Percentiles rank a stretch among this genome's conserved stretches.
Conservation (phyloP, 2,329 filamentous ascomycete genomes). For the Pseudocercospora crystallina region DNA sequence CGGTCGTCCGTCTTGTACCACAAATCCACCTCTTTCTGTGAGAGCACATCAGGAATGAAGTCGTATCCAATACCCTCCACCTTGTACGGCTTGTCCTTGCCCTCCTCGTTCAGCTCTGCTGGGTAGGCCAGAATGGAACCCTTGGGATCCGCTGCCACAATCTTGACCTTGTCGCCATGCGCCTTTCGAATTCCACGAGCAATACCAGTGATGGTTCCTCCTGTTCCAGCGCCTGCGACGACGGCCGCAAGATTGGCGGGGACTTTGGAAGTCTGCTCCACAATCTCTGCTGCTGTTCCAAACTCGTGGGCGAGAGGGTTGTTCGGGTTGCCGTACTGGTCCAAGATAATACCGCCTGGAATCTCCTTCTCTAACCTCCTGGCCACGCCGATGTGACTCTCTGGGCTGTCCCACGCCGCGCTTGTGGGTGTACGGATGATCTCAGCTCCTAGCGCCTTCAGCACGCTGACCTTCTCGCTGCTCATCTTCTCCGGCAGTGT, state of each 20-base stretch:
- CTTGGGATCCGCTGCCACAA: constrained; percentile 88
- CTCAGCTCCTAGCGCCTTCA: constrained; percentile 89
- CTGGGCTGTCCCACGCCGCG: constrained; percentile 89
- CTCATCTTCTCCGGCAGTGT: constrained; percentile 99
- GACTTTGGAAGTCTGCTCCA: constrained; percentile 69
- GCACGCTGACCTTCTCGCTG: constrained; percentile 92
- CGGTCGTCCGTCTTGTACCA: constrained; percentile 99
- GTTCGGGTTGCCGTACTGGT: constrained; percentile 89
- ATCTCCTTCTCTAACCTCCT: constrained; percentile 89
- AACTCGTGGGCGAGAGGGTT: constrained; percentile 93
- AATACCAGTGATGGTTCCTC: constrained; percentile 90
- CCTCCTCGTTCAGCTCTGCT: constrained; percentile 72
- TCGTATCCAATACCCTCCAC: constrained; percentile 99
- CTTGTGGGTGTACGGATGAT: constrained; percentile 97
- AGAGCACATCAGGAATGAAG: constrained; percentile 91
- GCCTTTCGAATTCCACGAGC: constrained; percentile 76
- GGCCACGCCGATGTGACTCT: constrained; percentile 96
- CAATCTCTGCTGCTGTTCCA: constrained; percentile 95
- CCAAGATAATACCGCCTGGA: constrained; percentile 93
- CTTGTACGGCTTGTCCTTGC: constrained; percentile 85
- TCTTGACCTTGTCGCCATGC: constrained; percentile 79
- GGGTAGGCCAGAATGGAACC: constrained; percentile 89
- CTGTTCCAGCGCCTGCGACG: constrained; percentile 90
- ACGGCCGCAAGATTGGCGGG: constrained; percentile 75
- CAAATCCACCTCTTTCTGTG: constrained; percentile 75